Base-by-base conservation (phyloP, 1,139 yeast species). In the Candida sp. region DNA sequence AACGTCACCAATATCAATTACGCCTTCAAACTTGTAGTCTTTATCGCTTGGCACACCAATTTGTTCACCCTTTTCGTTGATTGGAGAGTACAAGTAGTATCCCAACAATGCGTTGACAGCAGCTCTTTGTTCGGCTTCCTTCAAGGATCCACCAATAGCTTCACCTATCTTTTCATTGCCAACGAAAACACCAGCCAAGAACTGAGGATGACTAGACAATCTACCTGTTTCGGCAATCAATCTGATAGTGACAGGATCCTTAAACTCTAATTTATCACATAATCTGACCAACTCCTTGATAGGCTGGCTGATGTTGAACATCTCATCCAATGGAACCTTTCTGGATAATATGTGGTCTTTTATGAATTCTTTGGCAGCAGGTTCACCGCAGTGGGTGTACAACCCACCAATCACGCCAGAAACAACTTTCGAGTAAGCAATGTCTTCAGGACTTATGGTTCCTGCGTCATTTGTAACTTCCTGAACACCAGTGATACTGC, bases 221-320 rank as follows among this genome's bases (percentile, higher is more conserved):
- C 99, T 83, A 67, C 99, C 99, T 30, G 97, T 88, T 71, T 94
- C 99, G 31, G 97, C 94, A 54, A 94, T 75, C 54, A 96, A 80
- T 66, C 96, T 85, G 39, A 93, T 66, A 56, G 74, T 85, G 5
- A 89, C 79, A 26, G 98, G 98, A 32, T 83, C 81, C 49, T 81
- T 81, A 57, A 93, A 76, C n/a, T 84, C 83, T 64, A 93, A 89
- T 58, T 94, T 85, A 54, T 85, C 86, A 63, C 97, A 86, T 49
- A 96, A 75, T 55, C 85, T 81, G 2, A 92, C 83, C 55, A 94
- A 78, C 66, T 93, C 96, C 66, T 96, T 81, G 23, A 96, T 88
- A 45, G 99, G 98, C 65, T 88, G 88, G 59, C 82, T 84, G 69
- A 94, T 91, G 61, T 84, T 83, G 70, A 94, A 88, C 83, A 93